Evolutionary conservation across 257 asterid species (phyloP).

Genomic region (Solanum megistacrolobum): DNA sequence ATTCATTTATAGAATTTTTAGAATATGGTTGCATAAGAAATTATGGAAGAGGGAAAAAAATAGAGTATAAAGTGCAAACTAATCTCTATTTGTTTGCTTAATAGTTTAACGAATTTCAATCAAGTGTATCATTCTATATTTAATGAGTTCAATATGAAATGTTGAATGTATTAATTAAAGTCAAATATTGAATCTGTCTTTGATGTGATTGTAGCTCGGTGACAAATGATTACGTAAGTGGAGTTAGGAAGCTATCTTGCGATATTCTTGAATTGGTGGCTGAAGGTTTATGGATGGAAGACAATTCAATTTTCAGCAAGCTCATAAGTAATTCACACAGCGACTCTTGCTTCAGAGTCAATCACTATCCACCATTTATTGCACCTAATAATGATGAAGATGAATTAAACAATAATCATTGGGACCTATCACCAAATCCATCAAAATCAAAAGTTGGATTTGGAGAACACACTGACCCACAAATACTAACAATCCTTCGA

Average conservation of each 20-base stretch:
- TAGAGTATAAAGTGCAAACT: background rate
- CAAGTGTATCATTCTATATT: background rate
- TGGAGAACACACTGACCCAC: conserved; percentile 86
- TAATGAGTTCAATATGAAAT: background rate
- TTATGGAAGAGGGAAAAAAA: background rate
- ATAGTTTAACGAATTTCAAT: too few species aligned
- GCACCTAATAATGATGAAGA: background rate
- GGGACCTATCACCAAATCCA: background rate
- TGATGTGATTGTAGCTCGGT: conserved; percentile 25
- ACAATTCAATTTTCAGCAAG: conserved; percentile 32
- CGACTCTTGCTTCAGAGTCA: conserved; percentile 74
- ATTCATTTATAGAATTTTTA: background rate
- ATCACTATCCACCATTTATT: conserved; percentile 45
- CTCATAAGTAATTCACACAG: conserved; percentile 38
- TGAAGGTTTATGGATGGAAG: conserved; percentile 32
- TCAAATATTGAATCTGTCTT: background rate
- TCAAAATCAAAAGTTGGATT: conserved; percentile 47
- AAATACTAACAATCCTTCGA: conserved; percentile 51
- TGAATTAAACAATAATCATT: background rate
- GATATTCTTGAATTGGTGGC: conserved; percentile 59
- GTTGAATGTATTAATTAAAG: too few species aligned
- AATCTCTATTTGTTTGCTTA: too few species aligned
- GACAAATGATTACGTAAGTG: conserved; percentile 47
- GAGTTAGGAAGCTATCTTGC: conserved; percentile 43
- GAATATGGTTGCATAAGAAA: background rate